Percentiles rank a stretch among this genome's conserved stretches.
Conservation (phyloP, 352 stramenopile genomes). For the Phytophthora fragariaefolia region DNA sequence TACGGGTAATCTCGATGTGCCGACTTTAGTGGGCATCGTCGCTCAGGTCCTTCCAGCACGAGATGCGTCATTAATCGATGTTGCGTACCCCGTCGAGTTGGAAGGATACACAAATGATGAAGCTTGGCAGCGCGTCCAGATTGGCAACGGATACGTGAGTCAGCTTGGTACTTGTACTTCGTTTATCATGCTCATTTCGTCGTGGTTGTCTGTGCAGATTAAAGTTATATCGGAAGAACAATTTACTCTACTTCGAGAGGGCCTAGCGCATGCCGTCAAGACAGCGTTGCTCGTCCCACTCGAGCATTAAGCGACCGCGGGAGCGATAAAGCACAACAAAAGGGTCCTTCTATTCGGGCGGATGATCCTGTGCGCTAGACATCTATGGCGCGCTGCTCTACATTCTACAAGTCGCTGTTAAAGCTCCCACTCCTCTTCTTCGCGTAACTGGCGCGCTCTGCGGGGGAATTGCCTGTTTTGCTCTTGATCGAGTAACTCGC, state of each 20-base stretch:
- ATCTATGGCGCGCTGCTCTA: constrained; percentile 19
- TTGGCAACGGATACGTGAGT: constrained; percentile 65
- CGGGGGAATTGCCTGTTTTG: constrained; percentile 9
- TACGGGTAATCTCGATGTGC: constrained; percentile 8
- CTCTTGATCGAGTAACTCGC: constrained; percentile 17
- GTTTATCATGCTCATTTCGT: constrained; percentile 4
- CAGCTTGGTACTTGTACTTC: not conserved
- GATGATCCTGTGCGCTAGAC: not conserved
- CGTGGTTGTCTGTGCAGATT: constrained; percentile 20
- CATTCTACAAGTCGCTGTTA: constrained; percentile 35
- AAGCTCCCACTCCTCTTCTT: constrained; percentile 41
- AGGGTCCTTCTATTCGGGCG: constrained; percentile 26
- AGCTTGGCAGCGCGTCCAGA: constrained; percentile 38
- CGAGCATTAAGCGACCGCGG: constrained; percentile 7
- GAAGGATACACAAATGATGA: constrained; percentile 18
- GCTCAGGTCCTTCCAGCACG: constrained; percentile 48
- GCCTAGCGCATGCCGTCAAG: constrained; percentile 8
- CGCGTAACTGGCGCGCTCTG: constrained; percentile 6
- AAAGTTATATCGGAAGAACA: constrained; percentile 30
- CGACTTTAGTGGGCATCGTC: constrained; percentile 42
- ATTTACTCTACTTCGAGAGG: constrained; percentile 21
- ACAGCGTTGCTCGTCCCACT: not conserved
- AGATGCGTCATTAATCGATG: constrained; percentile 57
- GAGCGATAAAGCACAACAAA: not conserved
- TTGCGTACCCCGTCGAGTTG: constrained; percentile 40